A percentile compares a stretch with the other conserved stretches of the same genome.
Conservation (phyloP, 75 land plant genomes). For the Adiantum capillusveneris region DNA sequence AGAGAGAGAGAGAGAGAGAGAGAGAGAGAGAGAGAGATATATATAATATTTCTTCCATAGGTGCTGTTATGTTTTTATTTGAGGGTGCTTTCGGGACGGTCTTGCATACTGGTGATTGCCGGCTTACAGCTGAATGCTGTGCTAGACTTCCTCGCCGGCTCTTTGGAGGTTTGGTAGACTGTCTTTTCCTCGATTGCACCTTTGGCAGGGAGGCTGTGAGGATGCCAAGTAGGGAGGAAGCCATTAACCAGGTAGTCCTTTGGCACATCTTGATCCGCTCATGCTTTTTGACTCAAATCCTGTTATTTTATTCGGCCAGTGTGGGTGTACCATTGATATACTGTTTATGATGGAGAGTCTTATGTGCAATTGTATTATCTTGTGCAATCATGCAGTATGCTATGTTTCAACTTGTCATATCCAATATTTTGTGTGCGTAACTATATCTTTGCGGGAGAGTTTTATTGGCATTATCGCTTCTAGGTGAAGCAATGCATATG, state of each 20-base stretch:
- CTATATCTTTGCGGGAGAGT: too few relatives aligned
- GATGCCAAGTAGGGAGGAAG: conserved; percentile 55
- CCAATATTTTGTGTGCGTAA: too few relatives aligned
- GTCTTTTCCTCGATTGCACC: conserved; percentile 74
- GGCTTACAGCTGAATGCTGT: conserved; percentile 65
- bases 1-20: too few relatives aligned
- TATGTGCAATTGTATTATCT: too few relatives aligned
- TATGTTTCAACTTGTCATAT: too few relatives aligned
- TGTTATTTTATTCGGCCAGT: too few relatives aligned
- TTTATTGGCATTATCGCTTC: background rate
- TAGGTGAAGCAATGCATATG: conserved; percentile 84
- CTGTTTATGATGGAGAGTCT: too few relatives aligned
- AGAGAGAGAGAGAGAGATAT: too few relatives aligned
- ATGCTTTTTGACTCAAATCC: too few relatives aligned
- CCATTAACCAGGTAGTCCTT: conserved; percentile 68
- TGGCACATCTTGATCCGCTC: too few relatives aligned
- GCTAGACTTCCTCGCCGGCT: conserved; percentile 42
- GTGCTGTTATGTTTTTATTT: conserved; percentile 85
- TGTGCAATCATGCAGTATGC: too few relatives aligned
- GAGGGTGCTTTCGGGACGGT: conserved; percentile 79
- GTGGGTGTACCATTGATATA: too few relatives aligned
- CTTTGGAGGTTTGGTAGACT: conserved; percentile 45
- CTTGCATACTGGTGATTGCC: conserved; percentile 85
- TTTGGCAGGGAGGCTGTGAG: conserved; percentile 42
- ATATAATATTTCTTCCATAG: conserved; percentile 39